phyloP scores from a whole-genome alignment of 129 eudicot species.

The Chrysanthemum makinoi region DNA sequence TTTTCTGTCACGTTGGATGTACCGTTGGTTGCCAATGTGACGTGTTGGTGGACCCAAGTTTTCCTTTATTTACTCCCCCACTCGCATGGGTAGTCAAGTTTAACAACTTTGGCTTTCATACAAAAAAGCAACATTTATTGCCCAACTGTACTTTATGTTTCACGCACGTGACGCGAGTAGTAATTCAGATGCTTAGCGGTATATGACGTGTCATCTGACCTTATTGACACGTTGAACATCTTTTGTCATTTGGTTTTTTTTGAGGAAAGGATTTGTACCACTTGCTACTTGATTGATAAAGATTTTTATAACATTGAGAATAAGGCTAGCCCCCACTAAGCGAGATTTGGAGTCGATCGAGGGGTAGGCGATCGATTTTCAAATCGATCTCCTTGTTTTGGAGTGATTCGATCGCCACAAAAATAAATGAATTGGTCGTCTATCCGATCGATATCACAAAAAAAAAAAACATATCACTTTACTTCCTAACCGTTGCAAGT shows the following conservation, averaged over 20 bases:
- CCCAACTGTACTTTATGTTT: constrained; percentile 10
- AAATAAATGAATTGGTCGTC: no score
- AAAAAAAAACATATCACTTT: no score
- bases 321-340: no score
- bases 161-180: constrained; percentile 26
- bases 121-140: constrained; percentile 26
- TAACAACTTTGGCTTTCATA: constrained; percentile 17
- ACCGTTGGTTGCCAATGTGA: constrained; percentile 35
- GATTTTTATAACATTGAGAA: no score
- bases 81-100: constrained; percentile 24
- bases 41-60: constrained; percentile 35
- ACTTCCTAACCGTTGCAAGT: no score
- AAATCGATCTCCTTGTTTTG: no score
- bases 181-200: background rate
- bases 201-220: constrained; percentile 18
- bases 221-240: constrained; percentile 19
- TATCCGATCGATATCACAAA: no score
- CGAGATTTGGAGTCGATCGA: no score
- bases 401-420: no score
- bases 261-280: background rate
- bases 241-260: constrained; percentile 24
- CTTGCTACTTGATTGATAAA: background rate
- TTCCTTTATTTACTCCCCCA: background rate
- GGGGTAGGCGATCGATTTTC: no score
- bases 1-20: constrained; percentile 41